A percentile compares a stretch with the other conserved stretches of the same genome.
These are phyloP conservation scores for Fagopyrum tataricum DNA, from an alignment of 148 eudicot genomes.

Conservation along the genomic window DNA sequence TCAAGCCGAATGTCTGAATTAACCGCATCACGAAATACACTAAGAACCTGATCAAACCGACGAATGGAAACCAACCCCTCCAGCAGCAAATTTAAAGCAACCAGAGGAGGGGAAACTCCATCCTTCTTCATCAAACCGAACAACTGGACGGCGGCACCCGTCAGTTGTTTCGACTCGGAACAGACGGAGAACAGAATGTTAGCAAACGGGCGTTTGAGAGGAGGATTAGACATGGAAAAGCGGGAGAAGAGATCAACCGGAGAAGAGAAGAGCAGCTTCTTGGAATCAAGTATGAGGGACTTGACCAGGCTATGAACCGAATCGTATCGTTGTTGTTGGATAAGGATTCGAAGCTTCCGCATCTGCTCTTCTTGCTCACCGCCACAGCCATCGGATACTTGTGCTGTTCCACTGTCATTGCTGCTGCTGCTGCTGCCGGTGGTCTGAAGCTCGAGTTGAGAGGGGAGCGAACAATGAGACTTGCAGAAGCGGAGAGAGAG, in stretches of 20 bases:
- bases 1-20: conserved; percentile 42
- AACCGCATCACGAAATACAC: conserved; percentile 36
- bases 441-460: background rate
- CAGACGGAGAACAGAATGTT: conserved; percentile 37
- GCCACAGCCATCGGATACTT: background rate
- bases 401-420: background rate
- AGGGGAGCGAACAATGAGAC: background rate
- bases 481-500: background rate
- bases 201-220: conserved; percentile 22
- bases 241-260: conserved; percentile 27
- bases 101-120: conserved; percentile 35
- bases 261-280: conserved; percentile 27
- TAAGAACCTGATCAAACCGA: conserved; percentile 29
- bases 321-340: conserved; percentile 42
- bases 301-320: conserved; percentile 41
- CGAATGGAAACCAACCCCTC: conserved; percentile 35
- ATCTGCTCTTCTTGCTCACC: conserved; percentile 26
- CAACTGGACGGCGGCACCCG: conserved; percentile 33
- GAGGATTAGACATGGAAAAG: conserved; percentile 32
- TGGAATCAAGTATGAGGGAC: conserved; percentile 23
- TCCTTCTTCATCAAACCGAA: conserved; percentile 32
- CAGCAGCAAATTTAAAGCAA: conserved; percentile 41
- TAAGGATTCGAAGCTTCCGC: conserved; percentile 34
- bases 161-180: conserved; percentile 34
- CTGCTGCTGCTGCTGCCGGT: background rate